Percentiles rank a stretch among this genome's conserved stretches.
Conservation (phyloP, 495 filamentous ascomycete genomes). For the Hyaloscypha variabilis region DNA sequence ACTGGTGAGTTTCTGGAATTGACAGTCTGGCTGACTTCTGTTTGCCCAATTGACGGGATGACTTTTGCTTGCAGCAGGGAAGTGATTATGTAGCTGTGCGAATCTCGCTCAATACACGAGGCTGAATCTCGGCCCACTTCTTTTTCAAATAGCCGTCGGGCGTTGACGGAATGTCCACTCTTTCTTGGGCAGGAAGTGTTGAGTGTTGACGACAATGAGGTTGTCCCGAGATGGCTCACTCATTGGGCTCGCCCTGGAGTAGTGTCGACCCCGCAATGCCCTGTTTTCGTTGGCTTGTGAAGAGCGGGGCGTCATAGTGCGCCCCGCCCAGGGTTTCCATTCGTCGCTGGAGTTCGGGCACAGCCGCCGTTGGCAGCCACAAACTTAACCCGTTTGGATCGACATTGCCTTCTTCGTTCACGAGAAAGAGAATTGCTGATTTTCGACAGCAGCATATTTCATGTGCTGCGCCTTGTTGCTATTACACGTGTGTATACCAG, state of each 20-base stretch:
- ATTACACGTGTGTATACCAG: conserved; percentile 1
- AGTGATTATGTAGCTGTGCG: background rate
- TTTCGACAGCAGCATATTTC: background rate
- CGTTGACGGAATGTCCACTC: conserved; percentile 1
- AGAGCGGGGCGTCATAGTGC: too few relatives aligned
- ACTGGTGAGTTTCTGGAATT: background rate
- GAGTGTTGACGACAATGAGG: background rate
- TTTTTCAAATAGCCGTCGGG: conserved; percentile 14
- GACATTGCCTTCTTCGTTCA: background rate
- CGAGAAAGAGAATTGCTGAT: background rate
- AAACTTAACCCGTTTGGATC: background rate
- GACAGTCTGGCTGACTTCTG: background rate
- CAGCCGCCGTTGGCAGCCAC: background rate
- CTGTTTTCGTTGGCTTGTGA: background rate
- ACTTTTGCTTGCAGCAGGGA: background rate
- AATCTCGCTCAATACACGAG: too few relatives aligned
- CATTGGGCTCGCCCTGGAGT: too few relatives aligned
- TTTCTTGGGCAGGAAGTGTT: background rate
- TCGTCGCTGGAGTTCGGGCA: background rate
- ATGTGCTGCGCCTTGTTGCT: background rate
- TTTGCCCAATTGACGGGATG: conserved; percentile 1
- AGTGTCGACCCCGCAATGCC: background rate
- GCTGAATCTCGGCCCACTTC: conserved; percentile 11
- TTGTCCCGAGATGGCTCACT: too few relatives aligned
- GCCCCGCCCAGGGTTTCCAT: background rate